Percentiles rank a stretch among this genome's conserved stretches.
Conservation (phyloP, 1,139 yeast genomes). For the Yamadazyma dendronema region DNA sequence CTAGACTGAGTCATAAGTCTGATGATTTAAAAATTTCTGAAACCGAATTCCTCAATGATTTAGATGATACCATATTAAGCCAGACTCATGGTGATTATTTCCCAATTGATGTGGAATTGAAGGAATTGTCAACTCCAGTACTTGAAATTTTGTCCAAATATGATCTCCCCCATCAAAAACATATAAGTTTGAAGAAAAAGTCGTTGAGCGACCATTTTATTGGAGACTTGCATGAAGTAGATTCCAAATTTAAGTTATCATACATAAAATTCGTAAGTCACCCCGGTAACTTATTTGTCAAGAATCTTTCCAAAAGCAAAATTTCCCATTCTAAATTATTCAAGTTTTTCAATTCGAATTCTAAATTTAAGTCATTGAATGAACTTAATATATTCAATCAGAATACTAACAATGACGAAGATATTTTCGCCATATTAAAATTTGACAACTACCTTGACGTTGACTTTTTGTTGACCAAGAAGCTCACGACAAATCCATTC, state of each 20-base stretch:
- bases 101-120: slow-evolving; percentile 10
- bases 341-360: slow-evolving; percentile 24
- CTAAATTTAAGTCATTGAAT: slow-evolving; percentile 26
- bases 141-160: slow-evolving; percentile 2
- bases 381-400: slow-evolving; percentile 29
- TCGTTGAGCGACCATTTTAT: slow-evolving; percentile 9
- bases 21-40: neutral
- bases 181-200: slow-evolving; percentile 9
- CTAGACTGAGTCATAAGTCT: neutral
- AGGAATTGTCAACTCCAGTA: slow-evolving; percentile 3
- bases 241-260: slow-evolving; percentile 16
- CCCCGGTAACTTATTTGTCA: slow-evolving; percentile 64
- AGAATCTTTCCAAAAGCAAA: slow-evolving; percentile 34
- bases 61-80: slow-evolving; percentile 11
- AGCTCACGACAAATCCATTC: slow-evolving; percentile 29
- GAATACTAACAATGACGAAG: slow-evolving; percentile 15
- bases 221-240: slow-evolving; percentile 8
- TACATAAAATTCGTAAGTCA: slow-evolving; percentile 52
- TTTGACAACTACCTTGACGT: slow-evolving; percentile 39
- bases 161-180: slow-evolving; percentile 4
- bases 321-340: slow-evolving; percentile 21
- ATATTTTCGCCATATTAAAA: slow-evolving; percentile 33
- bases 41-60: slow-evolving; percentile 5
- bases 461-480: slow-evolving; percentile 26
- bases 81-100: slow-evolving; percentile 10